Evolutionary conservation across 371 early-diverging fungal genomes (phyloP).

Genomic region (Vairimorpha necatrix): DNA sequence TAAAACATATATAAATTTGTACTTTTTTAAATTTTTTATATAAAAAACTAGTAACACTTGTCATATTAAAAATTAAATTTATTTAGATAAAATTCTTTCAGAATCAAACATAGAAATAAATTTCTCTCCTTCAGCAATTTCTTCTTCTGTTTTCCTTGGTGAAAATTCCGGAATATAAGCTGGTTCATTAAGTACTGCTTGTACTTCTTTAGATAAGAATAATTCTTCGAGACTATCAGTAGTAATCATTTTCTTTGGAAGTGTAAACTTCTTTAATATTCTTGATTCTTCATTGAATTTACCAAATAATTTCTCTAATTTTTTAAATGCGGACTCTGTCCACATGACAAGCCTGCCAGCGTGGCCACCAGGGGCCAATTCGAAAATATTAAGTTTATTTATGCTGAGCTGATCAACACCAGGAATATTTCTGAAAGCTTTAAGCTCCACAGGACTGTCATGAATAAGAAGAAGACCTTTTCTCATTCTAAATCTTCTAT

Average conservation of each 20-base stretch:
- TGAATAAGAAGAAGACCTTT: slow-evolving; percentile 95
- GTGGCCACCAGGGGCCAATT: slow-evolving; percentile 98
- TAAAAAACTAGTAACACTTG: too few species aligned
- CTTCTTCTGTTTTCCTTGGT: slow-evolving; percentile 37
- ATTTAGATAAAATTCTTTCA: slow-evolving; percentile 1
- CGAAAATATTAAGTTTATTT: slow-evolving; percentile 83
- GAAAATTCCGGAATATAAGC: slow-evolving; percentile 65
- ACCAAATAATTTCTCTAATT: slow-evolving; percentile 86
- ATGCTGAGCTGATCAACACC: slow-evolving; percentile 89
- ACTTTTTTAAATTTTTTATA: too few species aligned
- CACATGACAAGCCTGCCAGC: slow-evolving; percentile 98
- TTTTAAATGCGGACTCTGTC: slow-evolving; percentile 89
- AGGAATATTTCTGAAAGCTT: slow-evolving; percentile 96
- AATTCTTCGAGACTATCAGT: slow-evolving; percentile 88
- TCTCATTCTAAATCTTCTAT: slow-evolving; percentile 92
- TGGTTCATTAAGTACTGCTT: slow-evolving; percentile 80
- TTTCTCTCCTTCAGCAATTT: slow-evolving; percentile 16
- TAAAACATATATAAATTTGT: too few species aligned
- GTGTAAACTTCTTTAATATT: slow-evolving; percentile 82
- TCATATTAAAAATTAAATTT: neutral
- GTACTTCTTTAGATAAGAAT: slow-evolving; percentile 93
- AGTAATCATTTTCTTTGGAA: slow-evolving; percentile 78
- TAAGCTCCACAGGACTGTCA: slow-evolving; percentile 76
- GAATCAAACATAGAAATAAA: slow-evolving; percentile 38
- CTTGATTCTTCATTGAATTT: slow-evolving; percentile 72